Conservation (phyloP, 2,329 filamentous ascomycete species). For the Paraconiothyrium sp. region DNA sequence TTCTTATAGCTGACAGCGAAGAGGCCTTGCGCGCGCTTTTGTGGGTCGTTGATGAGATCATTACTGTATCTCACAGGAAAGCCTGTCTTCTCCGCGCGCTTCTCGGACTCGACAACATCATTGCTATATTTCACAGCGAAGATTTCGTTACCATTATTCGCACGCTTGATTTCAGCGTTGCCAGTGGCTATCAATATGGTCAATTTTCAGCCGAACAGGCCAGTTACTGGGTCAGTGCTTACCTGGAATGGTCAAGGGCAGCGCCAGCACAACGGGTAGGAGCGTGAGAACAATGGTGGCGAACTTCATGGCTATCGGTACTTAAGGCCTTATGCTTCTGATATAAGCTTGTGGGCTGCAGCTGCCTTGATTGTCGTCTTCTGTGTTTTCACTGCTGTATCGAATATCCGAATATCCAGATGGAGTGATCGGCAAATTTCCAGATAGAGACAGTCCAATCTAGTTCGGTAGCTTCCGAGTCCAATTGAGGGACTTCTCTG, state of each 20-base stretch:
- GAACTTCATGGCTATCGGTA: constrained; percentile 3
- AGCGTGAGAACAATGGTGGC: not conserved
- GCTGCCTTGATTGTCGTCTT: not conserved
- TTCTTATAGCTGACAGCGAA: constrained; percentile 1
- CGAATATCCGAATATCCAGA: no score
- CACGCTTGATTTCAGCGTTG: not conserved
- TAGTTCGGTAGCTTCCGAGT: not conserved
- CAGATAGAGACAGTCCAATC: not conserved
- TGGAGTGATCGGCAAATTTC: not conserved
- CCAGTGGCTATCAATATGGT: not conserved
- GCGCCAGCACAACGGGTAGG: constrained; percentile 7
- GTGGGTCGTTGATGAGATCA: not conserved
- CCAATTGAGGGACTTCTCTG: not conserved
- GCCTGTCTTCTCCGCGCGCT: not conserved
- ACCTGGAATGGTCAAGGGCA: constrained; percentile 8
- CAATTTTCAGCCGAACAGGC: not conserved
- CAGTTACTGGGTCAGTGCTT: not conserved
- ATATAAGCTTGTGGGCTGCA: not conserved
- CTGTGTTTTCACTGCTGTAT: not conserved
- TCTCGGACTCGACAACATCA: not conserved
- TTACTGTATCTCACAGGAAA: constrained; percentile 6
- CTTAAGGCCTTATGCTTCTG: not conserved
- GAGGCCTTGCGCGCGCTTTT: not conserved
- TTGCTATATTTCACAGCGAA: constrained; percentile 5
- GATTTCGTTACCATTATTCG: not conserved